A percentile compares a stretch with the other conserved stretches of the same genome.
These are phyloP conservation scores for Citrus mangshanensis DNA, from an alignment of 345 rosid species.

Conservation along the genomic window DNA sequence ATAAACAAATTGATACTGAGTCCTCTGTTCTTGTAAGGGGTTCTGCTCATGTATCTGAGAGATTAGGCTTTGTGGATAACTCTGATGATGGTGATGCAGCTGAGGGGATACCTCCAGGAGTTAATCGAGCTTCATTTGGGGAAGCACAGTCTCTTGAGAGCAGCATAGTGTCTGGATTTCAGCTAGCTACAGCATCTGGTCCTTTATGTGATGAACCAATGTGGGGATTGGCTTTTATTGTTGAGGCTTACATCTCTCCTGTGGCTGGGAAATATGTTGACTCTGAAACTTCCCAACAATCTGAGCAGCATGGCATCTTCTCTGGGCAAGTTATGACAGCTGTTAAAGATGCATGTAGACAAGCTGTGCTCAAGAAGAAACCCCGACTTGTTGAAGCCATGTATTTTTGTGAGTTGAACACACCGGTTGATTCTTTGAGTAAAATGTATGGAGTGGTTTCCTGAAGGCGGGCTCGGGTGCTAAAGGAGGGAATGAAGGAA, in stretches of 20 bases:
- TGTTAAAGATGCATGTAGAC: conserved; percentile 82
- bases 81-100: conserved; percentile 14
- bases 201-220: conserved; percentile 88
- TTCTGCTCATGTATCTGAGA: conserved; percentile 64
- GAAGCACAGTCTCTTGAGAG: conserved; percentile 69
- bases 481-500: conserved; percentile 95
- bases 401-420: conserved; percentile 88
- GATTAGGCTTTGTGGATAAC: conserved; percentile 60
- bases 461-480: conserved; percentile 70
- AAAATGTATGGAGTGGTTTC: conserved; percentile 77
- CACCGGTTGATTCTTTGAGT: conserved; percentile 69
- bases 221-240: conserved; percentile 84
- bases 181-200: conserved; percentile 80
- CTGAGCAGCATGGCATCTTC: conserved; percentile 65
- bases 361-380: conserved; percentile 63
- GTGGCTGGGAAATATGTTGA: conserved; percentile 34
- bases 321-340: conserved; percentile 86
- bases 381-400: conserved; percentile 89
- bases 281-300: conserved; percentile 38
- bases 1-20: conserved; percentile 30
- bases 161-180: conserved; percentile 82
- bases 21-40: conserved; percentile 55
- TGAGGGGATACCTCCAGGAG: conserved; percentile 30
- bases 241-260: conserved; percentile 56
- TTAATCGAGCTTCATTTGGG: conserved; percentile 17